Evolutionary conservation across 306 rosid genomes (phyloP).

Genomic region (Quercus alba): DNA sequence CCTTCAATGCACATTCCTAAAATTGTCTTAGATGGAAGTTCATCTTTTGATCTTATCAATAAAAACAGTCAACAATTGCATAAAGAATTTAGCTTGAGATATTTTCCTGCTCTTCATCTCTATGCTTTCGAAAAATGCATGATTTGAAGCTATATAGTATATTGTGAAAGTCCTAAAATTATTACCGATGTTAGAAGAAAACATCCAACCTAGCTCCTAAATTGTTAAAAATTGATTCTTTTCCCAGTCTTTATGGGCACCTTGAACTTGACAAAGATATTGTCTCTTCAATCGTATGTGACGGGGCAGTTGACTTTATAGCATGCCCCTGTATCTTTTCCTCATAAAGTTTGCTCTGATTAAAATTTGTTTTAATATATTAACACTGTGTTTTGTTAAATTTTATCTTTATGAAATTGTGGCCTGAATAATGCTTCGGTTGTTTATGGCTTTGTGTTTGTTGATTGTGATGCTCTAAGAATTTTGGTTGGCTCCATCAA

Average conservation of each 20-base stretch:
- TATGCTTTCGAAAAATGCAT: background rate
- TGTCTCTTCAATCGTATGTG: no score
- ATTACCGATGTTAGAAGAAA: background rate
- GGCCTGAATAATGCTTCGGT: constrained; percentile 57
- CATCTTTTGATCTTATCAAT: background rate
- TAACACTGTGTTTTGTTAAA: constrained; percentile 12
- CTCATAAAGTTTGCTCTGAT: constrained; percentile 1
- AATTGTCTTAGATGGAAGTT: background rate
- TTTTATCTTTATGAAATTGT: constrained; percentile 39
- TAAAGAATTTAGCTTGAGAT: background rate
- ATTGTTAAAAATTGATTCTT: background rate
- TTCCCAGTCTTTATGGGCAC: background rate
- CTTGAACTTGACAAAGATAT: background rate
- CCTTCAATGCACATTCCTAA: background rate
- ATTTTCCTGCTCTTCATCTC: background rate
- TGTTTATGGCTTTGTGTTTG: constrained; percentile 83
- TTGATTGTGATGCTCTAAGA: constrained; percentile 86
- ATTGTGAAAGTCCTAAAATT: background rate
- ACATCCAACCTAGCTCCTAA: background rate
- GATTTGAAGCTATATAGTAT: background rate
- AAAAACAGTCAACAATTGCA: background rate
- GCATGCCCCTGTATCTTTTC: background rate
- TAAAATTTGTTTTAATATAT: background rate
- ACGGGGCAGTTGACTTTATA: background rate
- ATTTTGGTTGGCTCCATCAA: constrained; percentile 82